Evolutionary conservation across 2,329 filamentous ascomycete species (phyloP), one percentile per base, ranked within the genome.

Genomic region (Curvularia verruculosa): DNA sequence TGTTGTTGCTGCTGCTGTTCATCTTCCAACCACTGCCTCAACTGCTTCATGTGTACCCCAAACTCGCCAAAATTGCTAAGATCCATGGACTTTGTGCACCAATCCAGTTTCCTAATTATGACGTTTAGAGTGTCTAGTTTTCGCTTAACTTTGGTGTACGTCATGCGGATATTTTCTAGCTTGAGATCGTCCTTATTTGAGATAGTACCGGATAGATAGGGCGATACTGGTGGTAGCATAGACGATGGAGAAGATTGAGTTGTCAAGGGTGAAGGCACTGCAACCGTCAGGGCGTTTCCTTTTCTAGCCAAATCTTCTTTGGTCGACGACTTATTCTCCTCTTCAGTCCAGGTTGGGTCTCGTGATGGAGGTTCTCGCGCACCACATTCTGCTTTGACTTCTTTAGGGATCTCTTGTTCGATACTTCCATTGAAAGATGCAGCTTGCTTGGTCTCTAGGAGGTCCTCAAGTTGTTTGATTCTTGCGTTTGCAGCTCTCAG

Each of bases 51-150:
- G 34, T 61, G 51, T 15, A 6, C 19, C 2, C 72, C 72, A 46
- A 74, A 68, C 4, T 71, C 63, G 0, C 72, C 72, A n/a, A 69
- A 70, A 10, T 39, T 52, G 10, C 18, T 48, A 0, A 67, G 24
- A 13, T 68, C 61, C 65, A 69, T 67, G 0, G 57, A 53, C 0
- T 49, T 31, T 0, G 69, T 69, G 8, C 45, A 47, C 1, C 10
- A 52, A 0, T 39, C 19, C 1, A 73, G 18, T 0, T 71, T 52
- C 1, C 23, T 54, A 0, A 56, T 49, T 6, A 60, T 54, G 0
- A 56, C 52, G 2, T 53, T 55, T 0, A 74, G 48, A 13, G 29
- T 56, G 13, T 71, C 66, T 29, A 66, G 64, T 1, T 52, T 58
- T 1, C 47, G 53, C 34, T 69, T 73, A 12, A 66, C 45, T 15